Evolutionary conservation across 129 eudicot species (phyloP).

Genomic region (Artemisia annua): DNA sequence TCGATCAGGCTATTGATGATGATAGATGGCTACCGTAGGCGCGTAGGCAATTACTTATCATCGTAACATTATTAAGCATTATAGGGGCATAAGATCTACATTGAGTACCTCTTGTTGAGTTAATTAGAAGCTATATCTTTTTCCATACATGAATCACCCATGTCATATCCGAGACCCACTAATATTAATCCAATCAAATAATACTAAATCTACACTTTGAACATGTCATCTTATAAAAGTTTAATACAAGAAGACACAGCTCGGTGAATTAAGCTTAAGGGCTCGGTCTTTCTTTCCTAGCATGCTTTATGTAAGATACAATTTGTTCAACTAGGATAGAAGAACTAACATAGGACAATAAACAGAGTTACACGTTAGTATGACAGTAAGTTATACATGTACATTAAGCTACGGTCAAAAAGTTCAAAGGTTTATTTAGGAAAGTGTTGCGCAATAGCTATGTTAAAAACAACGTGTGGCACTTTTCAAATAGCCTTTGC

Average conservation of each 20-base stretch:
- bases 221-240: neutral
- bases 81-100: neutral
- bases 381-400: neutral
- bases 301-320: neutral
- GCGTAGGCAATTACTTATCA: neutral
- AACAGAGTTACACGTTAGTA: neutral
- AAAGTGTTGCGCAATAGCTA: neutral
- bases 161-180: constrained; percentile 1
- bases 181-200: constrained; percentile 1
- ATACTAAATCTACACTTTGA: constrained; percentile 4
- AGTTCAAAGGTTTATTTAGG: neutral
- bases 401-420: neutral
- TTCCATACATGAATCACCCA: neutral
- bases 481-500: neutral
- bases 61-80: neutral
- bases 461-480: neutral
- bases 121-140: constrained; percentile 1
- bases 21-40: too few relatives aligned
- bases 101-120: neutral
- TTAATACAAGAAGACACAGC: neutral
- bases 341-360: neutral
- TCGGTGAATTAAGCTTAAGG: neutral
- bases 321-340: constrained; percentile 1
- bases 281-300: neutral
- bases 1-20: too few relatives aligned